Base-by-base conservation (phyloP, 208 protist species). In the Trypanosoma boissoni region DNA sequence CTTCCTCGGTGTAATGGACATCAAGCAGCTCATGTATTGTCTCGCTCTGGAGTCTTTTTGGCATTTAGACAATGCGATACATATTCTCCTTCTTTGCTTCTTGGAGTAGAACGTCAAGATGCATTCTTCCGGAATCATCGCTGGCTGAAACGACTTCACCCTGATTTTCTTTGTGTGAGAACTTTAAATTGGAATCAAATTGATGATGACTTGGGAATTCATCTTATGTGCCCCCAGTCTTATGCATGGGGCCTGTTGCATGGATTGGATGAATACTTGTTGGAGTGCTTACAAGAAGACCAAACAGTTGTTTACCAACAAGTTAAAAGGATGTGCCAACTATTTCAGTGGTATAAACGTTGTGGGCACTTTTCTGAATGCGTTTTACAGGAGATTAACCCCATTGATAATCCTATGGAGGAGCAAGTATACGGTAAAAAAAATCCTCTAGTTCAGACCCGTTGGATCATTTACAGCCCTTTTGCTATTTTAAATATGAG, bases 1-100 rank as follows among this genome's bases (percentile, higher is more conserved):
- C 58, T 96, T n/a, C 89, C 89, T 32, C 76, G 89, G 7, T 92
- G 82, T 41, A 92, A 91, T 61, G 89, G 84, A 5, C 89, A 96
- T 76, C 70, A 92, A 51, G 84, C 83, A 9, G 80, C 89, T 1
- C 89, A 96, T 72, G 81, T 93, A 32, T 65, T 96, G 14, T 69
- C 82, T 23, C 84, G 86, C 27, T 87, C 82, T 10, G 89, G 89
- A 6, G 63, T 96, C 41, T 91, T 96, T 62, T 64, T 88, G 14
- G 65, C 76, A 2, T 74, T 76, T 46, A 81, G 78, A 18, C 83
- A 92, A 67, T 80, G 80, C 48, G 89, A 96, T 60, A 88, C 86
- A 4, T 61, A 88, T 34, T 73, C 80, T 3, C 84, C 86, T 0
- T 84, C 86, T 3, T 46, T 91, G 31, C 51, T 93, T 64, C 50